phyloP scores from a whole-genome alignment of 768 basidiomycete genomes.

The Coprinopsis sp. region DNA sequence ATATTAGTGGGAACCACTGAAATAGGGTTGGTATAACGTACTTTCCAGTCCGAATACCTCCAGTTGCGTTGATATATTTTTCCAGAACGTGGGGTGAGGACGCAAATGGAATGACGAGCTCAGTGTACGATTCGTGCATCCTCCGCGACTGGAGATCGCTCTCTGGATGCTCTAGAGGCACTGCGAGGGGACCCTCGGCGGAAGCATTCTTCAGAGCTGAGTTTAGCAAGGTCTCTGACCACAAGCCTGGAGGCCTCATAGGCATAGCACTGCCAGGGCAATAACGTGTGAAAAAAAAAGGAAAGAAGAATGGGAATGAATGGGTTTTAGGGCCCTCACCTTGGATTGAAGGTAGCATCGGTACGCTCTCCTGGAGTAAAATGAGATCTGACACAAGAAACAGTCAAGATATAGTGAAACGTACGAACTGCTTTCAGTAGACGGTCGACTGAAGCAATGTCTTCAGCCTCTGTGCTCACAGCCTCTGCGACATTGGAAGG shows the following conservation, averaged over 20 bases:
- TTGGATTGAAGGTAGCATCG: slow-evolving; percentile 49
- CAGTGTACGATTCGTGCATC: slow-evolving; percentile 73
- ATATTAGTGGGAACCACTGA: not conserved
- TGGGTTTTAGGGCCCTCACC: no score
- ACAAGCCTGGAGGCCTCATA: slow-evolving; percentile 44
- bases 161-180: slow-evolving; percentile 10
- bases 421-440: slow-evolving; percentile 54
- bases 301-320: slow-evolving; percentile 24
- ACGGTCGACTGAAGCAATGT: slow-evolving; percentile 53
- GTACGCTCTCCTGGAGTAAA: slow-evolving; percentile 46
- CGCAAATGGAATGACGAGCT: slow-evolving; percentile 59
- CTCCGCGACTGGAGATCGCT: slow-evolving; percentile 38
- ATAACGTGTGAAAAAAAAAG: not conserved
- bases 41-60: slow-evolving; percentile 69
- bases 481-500: slow-evolving; percentile 39
- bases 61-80: slow-evolving; percentile 65
- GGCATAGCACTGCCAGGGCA: slow-evolving; percentile 45
- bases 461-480: slow-evolving; percentile 49
- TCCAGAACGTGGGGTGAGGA: slow-evolving; percentile 57
- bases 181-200: slow-evolving; percentile 10
- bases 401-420: slow-evolving; percentile 27
- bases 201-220: slow-evolving; percentile 20
- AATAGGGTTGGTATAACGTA: slow-evolving; percentile 17
- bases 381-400: no score
- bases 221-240: slow-evolving; percentile 56